phyloP scores from a whole-genome alignment of 2,329 filamentous ascomycete species.

The Teratosphaeria nubilosa region DNA sequence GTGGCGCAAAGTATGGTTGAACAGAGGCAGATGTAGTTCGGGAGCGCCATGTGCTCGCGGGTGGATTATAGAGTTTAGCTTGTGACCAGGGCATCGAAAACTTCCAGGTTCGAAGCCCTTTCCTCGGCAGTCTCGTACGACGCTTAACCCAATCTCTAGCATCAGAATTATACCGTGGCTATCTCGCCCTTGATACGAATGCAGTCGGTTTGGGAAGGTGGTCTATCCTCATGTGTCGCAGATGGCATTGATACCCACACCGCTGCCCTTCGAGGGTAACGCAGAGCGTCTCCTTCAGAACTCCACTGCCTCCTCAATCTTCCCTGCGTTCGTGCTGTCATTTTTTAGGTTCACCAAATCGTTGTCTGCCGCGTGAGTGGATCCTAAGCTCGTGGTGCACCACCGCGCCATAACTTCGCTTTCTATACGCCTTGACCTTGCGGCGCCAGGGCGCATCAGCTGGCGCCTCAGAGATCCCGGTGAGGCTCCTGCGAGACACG shows the following conservation, averaged over 20 bases:
- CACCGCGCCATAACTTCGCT: background rate
- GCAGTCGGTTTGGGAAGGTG: background rate
- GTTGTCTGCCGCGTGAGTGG: background rate
- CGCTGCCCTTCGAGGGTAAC: background rate
- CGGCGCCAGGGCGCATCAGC: background rate
- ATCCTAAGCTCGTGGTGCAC: background rate
- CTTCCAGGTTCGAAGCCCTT: background rate
- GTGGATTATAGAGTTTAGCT: background rate
- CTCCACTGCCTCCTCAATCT: background rate
- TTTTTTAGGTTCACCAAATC: background rate
- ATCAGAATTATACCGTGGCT: background rate
- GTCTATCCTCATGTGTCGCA: background rate
- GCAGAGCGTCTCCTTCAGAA: background rate
- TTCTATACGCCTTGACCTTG: background rate
- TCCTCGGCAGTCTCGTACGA: background rate
- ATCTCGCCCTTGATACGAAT: background rate
- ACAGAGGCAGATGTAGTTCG: background rate
- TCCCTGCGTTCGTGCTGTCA: background rate
- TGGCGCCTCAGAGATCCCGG: background rate
- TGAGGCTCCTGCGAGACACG: background rate
- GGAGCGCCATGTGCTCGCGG: background rate
- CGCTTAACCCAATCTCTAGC: background rate
- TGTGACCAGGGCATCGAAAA: background rate
- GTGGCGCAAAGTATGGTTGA: background rate
- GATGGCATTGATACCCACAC: background rate